Evolutionary conservation across 441 rosid genomes (phyloP), one percentile per base, ranked within the genome.

Genomic region (Metrosideros polymorpha): DNA sequence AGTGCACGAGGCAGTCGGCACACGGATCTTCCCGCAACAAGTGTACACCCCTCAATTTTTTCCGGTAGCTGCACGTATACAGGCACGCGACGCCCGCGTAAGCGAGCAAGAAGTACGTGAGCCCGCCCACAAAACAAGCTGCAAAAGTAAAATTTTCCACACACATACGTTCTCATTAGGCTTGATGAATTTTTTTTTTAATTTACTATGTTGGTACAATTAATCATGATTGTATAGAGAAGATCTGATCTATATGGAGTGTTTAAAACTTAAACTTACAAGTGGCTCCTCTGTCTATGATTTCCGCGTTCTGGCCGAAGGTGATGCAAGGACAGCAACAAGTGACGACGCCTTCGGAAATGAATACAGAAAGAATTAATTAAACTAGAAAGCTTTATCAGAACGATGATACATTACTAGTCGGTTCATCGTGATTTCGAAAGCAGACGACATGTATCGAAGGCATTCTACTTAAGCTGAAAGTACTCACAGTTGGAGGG

Each of bases 301-400:
- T 51, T 13, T 87, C 88, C 7, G 86, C 86, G 39, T 63, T 87
- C 63, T 84, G 88, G 32, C 88, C 86, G 30, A 87, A 87, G 15
- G 84, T 71, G 56, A 87, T 5, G 75, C 88, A 83, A 54, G 86
- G 88, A 53, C 88, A 87, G 39, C 47, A 54, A 27, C 82, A 83
- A 17, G 88, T 87, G 75, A 84, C 29, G 29, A 53, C 25, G 57
- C 87, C 87, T 56, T 71, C 24, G 12, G 14, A 75, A 66, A 66
- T 14, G 14, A 35, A 66, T 19, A 5, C 39, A 66, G 45, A 66
- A 35, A n/a, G n/a, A n/a, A 19, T 66, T 19, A 66, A 66, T 66
- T 9, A 66, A 66, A 66, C 24, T 30, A 9, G 6, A 32, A 18
- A 18, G 13, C 2, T 63, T 66, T 10, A 59, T 29, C 39, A 59